Evolutionary conservation across 2,329 filamentous ascomycete genomes (phyloP).

Genomic region (Aspergillus novoparasiticus): DNA sequence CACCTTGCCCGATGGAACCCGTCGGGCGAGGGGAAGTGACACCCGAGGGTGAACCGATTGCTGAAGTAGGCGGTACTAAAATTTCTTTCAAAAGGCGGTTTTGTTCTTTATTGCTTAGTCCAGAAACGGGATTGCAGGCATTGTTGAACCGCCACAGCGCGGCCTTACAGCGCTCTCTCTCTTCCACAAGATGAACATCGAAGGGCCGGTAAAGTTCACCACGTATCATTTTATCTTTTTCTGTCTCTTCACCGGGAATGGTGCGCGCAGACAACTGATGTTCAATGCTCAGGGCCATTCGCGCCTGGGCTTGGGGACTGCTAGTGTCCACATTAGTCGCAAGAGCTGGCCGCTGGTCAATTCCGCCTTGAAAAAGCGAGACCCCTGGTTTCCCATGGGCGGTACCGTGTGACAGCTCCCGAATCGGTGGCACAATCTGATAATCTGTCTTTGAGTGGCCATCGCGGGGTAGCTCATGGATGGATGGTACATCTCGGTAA

Average conservation of each 20-base stretch:
- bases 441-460: conserved; percentile 43
- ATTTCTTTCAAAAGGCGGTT: conserved; percentile 42
- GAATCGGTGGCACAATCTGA: conserved; percentile 43
- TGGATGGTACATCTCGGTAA: conserved; percentile 43
- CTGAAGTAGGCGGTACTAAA: conserved; percentile 36
- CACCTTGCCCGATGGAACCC: conserved; percentile 71
- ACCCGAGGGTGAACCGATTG: conserved; percentile 52
- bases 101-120: conserved; percentile 60
- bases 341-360: conserved; percentile 42
- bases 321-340: conserved; percentile 38
- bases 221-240: conserved; percentile 88
- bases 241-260: conserved; percentile 56
- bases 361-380: conserved; percentile 38
- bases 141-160: conserved; percentile 88
- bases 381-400: conserved; percentile 39
- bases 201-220: conserved; percentile 80
- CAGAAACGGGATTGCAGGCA: conserved; percentile 72
- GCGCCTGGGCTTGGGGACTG: conserved; percentile 46
- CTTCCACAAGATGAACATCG: conserved; percentile 74
- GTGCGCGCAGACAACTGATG: conserved; percentile 42
- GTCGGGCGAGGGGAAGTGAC: conserved; percentile 55
- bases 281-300: conserved; percentile 47
- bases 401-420: conserved; percentile 39
- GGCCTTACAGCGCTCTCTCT: conserved; percentile 80
- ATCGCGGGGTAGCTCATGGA: conserved; percentile 44